Conservation (phyloP, 768 basidiomycete species). For the Kwoniella shandongensis region DNA sequence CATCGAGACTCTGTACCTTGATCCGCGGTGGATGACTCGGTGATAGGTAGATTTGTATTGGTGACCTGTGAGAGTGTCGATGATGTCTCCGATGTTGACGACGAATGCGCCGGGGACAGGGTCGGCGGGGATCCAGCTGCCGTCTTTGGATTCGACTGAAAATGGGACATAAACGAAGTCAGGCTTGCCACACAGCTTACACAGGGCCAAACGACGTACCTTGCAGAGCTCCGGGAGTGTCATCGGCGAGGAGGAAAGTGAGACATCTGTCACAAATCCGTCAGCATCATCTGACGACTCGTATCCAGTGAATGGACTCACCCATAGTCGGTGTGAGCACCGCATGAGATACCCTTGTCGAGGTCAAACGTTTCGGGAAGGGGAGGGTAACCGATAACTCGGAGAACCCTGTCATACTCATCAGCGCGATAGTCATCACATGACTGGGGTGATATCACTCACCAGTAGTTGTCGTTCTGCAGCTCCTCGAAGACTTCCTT, state of each 20-base stretch:
- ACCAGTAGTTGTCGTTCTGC: slow-evolving; percentile 34
- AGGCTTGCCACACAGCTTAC: background rate
- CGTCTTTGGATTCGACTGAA: slow-evolving; percentile 30
- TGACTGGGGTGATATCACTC: background rate
- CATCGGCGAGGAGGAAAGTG: slow-evolving; percentile 34
- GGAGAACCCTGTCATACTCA: slow-evolving; percentile 16
- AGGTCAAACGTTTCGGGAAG: slow-evolving; percentile 20
- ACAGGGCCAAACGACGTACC: slow-evolving; percentile 3
- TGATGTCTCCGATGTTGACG: slow-evolving; percentile 37
- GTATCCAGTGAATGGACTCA: background rate
- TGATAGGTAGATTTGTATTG: slow-evolving; percentile 36
- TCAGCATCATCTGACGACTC: background rate
- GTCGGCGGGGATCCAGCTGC: slow-evolving; percentile 35
- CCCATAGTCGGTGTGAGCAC: slow-evolving; percentile 36
- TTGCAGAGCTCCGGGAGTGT: slow-evolving; percentile 30
- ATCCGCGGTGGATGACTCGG: slow-evolving; percentile 32
- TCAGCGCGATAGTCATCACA: background rate
- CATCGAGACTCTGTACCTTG: slow-evolving; percentile 30
- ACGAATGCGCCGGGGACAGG: slow-evolving; percentile 35
- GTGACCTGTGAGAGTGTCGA: slow-evolving; percentile 32
- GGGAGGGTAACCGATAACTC: slow-evolving; percentile 34
- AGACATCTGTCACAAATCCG: slow-evolving; percentile 16
- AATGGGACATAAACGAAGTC: background rate
- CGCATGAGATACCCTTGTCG: slow-evolving; percentile 31
- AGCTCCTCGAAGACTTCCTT: slow-evolving; percentile 25